phyloP scores from a whole-genome alignment of 2,329 filamentous ascomycete genomes.

The Calonectria ilicicola region DNA sequence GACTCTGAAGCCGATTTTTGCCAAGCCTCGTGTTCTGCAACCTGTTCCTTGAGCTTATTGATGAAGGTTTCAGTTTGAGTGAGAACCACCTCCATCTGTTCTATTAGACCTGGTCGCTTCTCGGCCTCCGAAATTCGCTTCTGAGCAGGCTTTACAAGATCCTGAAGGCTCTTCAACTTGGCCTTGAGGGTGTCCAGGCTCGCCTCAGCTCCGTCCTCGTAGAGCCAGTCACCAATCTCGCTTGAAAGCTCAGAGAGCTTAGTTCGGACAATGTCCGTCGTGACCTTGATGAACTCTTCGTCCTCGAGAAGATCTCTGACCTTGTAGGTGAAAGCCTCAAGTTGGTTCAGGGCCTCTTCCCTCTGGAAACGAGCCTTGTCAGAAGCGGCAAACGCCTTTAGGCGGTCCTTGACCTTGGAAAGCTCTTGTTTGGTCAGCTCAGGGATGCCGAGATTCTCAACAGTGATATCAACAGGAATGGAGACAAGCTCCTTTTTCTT shows the following conservation, averaged over 20 bases:
- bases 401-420: constrained; percentile 72
- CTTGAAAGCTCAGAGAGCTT: constrained; percentile 76
- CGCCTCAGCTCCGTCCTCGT: constrained; percentile 84
- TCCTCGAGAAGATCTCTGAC: constrained; percentile 85
- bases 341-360: constrained; percentile 89
- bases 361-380: constrained; percentile 81
- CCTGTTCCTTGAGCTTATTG: constrained; percentile 75
- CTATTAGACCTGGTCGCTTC: constrained; percentile 77
- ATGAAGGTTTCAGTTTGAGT: constrained; percentile 79
- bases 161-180: constrained; percentile 81
- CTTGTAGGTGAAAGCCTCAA: constrained; percentile 95
- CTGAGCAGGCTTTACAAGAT: constrained; percentile 82
- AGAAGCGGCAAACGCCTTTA: constrained; percentile 87
- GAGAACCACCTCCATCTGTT: constrained; percentile 76
- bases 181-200: constrained; percentile 79
- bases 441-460: constrained; percentile 64
- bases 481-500: constrained; percentile 68
- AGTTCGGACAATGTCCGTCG: constrained; percentile 75
- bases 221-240: constrained; percentile 88
- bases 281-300: constrained; percentile 77
- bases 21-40: constrained; percentile 75
- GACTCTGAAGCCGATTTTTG: constrained; percentile 61
- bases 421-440: constrained; percentile 62
- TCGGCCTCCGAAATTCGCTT: constrained; percentile 79
- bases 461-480: constrained; percentile 63